Evolutionary conservation across 1,139 yeast genomes (phyloP), one percentile per base, ranked within the genome.

Genomic region (Sugiyamaella sp.): DNA sequence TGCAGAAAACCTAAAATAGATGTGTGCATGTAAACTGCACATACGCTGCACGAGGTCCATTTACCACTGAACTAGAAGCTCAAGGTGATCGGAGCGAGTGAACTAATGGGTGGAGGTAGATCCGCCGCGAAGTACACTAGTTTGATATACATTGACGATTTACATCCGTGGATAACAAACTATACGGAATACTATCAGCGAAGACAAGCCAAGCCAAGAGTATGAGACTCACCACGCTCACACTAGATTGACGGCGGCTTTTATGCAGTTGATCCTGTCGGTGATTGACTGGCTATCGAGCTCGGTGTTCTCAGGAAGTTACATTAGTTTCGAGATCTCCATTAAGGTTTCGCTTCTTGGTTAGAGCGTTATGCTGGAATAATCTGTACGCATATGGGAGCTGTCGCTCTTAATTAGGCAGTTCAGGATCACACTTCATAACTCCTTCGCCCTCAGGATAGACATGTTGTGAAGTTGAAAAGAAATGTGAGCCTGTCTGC

Each of bases 331-430:
- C n/a, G n/a, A n/a, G n/a, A n/a, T n/a, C n/a, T n/a, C n/a, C n/a
- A n/a, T n/a, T n/a, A n/a, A n/a, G n/a, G n/a, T 12, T 29, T 29
- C 35, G 35, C n/a, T 29, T 29, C 8, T 10, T 29, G 35, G 35
- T 29, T 29, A 29, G n/a, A 29, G 35, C 35, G 35, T 29, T 29
- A 29, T 29, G 35, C 35, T 29, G 35, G 35, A 29, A 29, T 12
- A 29, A 24, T 8, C 8, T 29, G 14, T n/a, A n/a, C n/a, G 35
- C n/a, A 12, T 14, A 29, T 29, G n/a, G 35, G 8, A 29, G 35
- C 35, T 29, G 35, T 29, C 35, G 35, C 35, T 29, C 35, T 29
- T 29, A 29, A 29, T 29, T 29, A 29, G 35, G 35, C n/a, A 29
- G n/a, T 29, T 29, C n/a, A 14, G 35, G 35, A 29, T 29, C 35